These are phyloP conservation scores for Cercophora newfieldiana DNA, from an alignment of 495 filamentous ascomycete genomes.

Conservation along the genomic window DNA sequence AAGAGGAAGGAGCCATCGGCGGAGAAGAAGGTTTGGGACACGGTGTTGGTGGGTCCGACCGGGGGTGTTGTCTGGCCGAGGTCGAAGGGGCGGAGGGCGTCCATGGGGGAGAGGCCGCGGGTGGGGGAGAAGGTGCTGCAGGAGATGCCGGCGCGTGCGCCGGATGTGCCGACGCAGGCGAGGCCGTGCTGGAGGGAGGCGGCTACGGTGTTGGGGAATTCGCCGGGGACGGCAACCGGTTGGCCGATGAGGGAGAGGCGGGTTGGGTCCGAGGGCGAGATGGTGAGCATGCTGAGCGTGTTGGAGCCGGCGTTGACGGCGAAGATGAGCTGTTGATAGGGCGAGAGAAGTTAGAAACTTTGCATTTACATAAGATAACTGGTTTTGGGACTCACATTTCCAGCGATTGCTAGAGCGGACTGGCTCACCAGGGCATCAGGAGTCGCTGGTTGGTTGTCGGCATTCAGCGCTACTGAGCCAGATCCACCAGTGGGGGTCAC, in stretches of 20 bases:
- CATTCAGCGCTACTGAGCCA: constrained; percentile 27
- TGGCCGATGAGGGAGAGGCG: constrained; percentile 24
- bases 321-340: not conserved
- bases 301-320: constrained; percentile 50
- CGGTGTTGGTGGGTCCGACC: constrained; percentile 51
- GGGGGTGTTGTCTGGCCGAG: constrained; percentile 54
- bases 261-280: constrained; percentile 46
- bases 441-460: constrained; percentile 35
- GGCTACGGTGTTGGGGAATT: constrained; percentile 58
- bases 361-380: constrained; percentile 54
- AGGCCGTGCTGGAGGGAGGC: constrained; percentile 45
- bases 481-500: constrained; percentile 40
- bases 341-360: constrained; percentile 28
- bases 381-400: constrained; percentile 22
- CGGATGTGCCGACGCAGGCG: constrained; percentile 55
- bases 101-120: constrained; percentile 41
- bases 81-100: constrained; percentile 44
- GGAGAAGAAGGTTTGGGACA: constrained; percentile 56
- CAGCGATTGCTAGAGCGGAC: constrained; percentile 48
- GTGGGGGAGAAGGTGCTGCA: constrained; percentile 45
- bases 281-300: constrained; percentile 53
- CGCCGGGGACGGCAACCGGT: constrained; percentile 41
- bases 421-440: constrained; percentile 58
- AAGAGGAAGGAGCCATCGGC: constrained; percentile 49
- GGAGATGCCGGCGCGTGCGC: constrained; percentile 50